Base-by-base conservation (phyloP, 768 basidiomycete species). In the Leccinum longicurvipes region DNA sequence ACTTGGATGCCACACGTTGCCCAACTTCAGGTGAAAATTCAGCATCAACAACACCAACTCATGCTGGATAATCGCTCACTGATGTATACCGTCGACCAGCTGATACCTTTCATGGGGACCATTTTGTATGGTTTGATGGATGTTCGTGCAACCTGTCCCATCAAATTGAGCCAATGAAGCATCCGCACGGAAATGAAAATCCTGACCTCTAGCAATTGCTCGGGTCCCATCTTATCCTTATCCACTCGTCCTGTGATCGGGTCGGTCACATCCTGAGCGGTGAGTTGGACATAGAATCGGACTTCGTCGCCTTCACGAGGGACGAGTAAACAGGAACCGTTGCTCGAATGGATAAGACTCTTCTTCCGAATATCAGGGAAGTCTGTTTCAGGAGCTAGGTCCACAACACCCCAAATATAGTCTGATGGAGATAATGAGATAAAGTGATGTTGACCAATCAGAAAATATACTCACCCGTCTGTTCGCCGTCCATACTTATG, bases 401-500 rank as follows among this genome's bases (percentile, higher is more conserved):
- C 77, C 32, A 78, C 54, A 6, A 78, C 77, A 11, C 77, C 77
- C 77, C 77, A 78, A 31, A 76, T 66, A 41, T 63, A 74, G 46
- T 76, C 74, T 76, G 49, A 14, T 11, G 1, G 15, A 39, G n/a
- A 50, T n/a, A 3, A 17, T 63, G 5, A 58, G 31, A 15, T n/a
- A 10, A 8, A 0, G 6, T 4, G 17, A 48, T 25, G 8, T 23
- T 14, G n/a, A 23, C 3, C n/a, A 14, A 51, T 27, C 8, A 47
- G 17, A 6, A 12, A 29, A 27, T 17, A 2, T 51, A 56, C 53
- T 63, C 57, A 70, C 79, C 76, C 12, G 67, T 78, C 57, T 89
- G 85, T 67, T 91, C 88, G 6, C 91, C 91, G 56, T 90, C 82
- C 87, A 91, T 87, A 4, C 72, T 65, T 50, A 91, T 84, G 8